phyloP scores from a whole-genome alignment of 352 stramenopile genomes.

The Globisporangium orthogonon region DNA sequence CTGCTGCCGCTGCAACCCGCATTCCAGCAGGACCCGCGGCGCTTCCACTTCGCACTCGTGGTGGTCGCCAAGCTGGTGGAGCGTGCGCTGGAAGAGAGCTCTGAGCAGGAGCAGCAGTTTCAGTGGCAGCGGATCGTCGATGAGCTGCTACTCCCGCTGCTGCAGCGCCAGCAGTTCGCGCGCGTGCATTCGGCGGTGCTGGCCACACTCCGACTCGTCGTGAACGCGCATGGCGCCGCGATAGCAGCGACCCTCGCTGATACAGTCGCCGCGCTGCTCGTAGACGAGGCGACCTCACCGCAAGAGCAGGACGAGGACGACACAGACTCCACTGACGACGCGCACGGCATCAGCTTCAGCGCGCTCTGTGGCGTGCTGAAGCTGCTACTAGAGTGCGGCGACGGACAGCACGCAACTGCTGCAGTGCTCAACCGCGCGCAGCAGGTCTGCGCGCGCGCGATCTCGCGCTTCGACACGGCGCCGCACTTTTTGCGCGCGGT shows the following conservation, averaged over 20 bases:
- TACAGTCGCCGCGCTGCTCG: slow-evolving; percentile 7
- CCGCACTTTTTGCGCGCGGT: slow-evolving; percentile 45
- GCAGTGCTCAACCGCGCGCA: slow-evolving; percentile 13
- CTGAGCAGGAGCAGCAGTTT: neutral
- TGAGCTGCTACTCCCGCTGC: slow-evolving; percentile 26
- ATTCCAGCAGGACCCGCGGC: slow-evolving; percentile 13
- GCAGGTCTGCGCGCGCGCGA: slow-evolving; percentile 33
- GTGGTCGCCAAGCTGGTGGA: slow-evolving; percentile 19
- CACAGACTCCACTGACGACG: slow-evolving; percentile 2
- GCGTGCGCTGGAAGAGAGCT: slow-evolving; percentile 7
- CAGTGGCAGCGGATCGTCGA: slow-evolving; percentile 5
- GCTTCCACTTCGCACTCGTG: slow-evolving; percentile 40
- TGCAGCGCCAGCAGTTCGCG: slow-evolving; percentile 18
- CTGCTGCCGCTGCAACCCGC: slow-evolving; percentile 28
- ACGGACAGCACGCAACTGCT: neutral
- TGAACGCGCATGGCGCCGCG: slow-evolving; percentile 3
- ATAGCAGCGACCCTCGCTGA: slow-evolving; percentile 10
- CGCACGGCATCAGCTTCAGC: slow-evolving; percentile 22
- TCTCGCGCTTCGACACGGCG: slow-evolving; percentile 24
- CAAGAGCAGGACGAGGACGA: neutral
- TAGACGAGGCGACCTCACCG: neutral
- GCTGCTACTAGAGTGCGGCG: slow-evolving; percentile 21
- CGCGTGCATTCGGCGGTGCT: slow-evolving; percentile 24
- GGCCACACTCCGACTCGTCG: slow-evolving; percentile 19
- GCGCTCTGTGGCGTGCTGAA: slow-evolving; percentile 46